Conservation (phyloP, 768 basidiomycete species). For the Lactarius quietus region DNA sequence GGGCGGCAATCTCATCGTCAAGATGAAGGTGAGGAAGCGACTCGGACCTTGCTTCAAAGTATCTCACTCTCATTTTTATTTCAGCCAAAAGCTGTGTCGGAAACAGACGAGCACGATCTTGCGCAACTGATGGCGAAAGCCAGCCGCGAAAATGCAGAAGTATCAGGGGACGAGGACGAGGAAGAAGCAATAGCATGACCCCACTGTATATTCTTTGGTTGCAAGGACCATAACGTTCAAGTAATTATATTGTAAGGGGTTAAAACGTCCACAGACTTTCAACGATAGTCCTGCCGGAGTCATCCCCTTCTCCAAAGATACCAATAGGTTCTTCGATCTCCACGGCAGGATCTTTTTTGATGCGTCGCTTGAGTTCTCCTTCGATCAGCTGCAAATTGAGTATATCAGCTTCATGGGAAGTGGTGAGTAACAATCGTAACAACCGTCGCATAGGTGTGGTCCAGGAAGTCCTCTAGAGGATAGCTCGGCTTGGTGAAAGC, state of each 20-base stretch:
- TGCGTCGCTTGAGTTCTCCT: conserved; percentile 72
- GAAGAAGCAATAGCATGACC: conserved; percentile 35
- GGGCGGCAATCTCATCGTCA: conserved; percentile 84
- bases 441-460: conserved; percentile 87
- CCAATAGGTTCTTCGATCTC: conserved; percentile 30
- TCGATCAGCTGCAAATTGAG: conserved; percentile 66
- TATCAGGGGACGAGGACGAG: conserved; percentile 91
- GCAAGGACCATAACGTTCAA: conserved; percentile 2
- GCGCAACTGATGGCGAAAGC: conserved; percentile 96
- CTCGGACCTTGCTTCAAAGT: background rate
- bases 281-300: conserved; percentile 35
- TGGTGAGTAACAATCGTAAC: conserved; percentile 29
- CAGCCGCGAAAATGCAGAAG: conserved; percentile 90
- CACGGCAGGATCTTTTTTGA: conserved; percentile 71
- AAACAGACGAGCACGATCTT: conserved; percentile 96
- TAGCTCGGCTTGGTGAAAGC: conserved; percentile 94
- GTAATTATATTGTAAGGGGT: conserved; percentile 16
- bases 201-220: background rate
- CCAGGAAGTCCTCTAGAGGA: conserved; percentile 92
- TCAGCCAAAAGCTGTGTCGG: conserved; percentile 96
- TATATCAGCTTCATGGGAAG: conserved; percentile 3
- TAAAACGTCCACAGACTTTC: conserved; percentile 34
- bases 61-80: background rate
- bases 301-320: conserved; percentile 22
- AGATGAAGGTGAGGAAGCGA: conserved; percentile 80